Base-by-base conservation (phyloP, 164 flowering plant genomes). In the Echeveria elegans region DNA sequence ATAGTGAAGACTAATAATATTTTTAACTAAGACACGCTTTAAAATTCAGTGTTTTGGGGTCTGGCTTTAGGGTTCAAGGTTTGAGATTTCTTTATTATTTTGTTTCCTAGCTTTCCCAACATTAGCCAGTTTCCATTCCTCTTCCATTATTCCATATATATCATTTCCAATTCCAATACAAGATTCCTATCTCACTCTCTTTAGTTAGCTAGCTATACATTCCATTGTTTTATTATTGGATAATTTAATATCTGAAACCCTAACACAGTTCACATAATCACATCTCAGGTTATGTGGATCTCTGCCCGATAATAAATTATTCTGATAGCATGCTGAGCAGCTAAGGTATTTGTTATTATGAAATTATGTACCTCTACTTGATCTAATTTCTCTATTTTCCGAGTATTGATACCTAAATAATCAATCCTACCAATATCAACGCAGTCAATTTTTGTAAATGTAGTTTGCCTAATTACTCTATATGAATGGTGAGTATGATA, bases 111-210 rank as follows among this genome's bases (percentile, higher is more conserved):
- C 61, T 56, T 56, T 56, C 32, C 30, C 32, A 56, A 56, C 32
- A 26, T 23, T 56, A 9, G 61, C 61, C 31, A 56, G 61, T 29
- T 56, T 56, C 61, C 61, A 56, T 56, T 26, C 58, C 58, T 23
- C 61, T 56, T 56, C 61, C 15, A 26, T 28, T 56, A 28, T 56
- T 56, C 19, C 61, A 56, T 29, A 16, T 26, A 56, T 28, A 19
- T 26, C 19, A 56, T 29, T 56, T 11, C 18, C 32, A 56, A 28
- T 28, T 56, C 61, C 61, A 28, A 56, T 26, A 32, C 32, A 56
- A 56, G 61, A 56, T 56, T 56, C 61, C 61, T 50, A 34, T 23
- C 11, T 56, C 30, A 53, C 12, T 26, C 61, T 26, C 16, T 26
- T 15, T 52, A 52, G 28, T 12, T 43, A 43, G 47, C 15, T 43